These are phyloP conservation scores for Exsudoporus frostii DNA, from an alignment of 768 basidiomycete genomes.

Conservation along the genomic window DNA sequence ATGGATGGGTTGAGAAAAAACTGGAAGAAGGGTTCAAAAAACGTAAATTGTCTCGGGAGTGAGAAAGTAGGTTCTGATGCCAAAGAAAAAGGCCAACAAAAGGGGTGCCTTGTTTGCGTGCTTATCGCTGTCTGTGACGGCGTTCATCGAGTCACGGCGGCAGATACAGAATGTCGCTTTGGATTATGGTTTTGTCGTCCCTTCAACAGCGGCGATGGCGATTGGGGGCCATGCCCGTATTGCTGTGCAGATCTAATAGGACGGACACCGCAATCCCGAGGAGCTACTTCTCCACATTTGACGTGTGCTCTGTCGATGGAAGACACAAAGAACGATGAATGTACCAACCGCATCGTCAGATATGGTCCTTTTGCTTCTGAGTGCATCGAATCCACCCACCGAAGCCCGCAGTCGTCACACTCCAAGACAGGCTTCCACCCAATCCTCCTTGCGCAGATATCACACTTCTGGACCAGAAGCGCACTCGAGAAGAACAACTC, in stretches of 20 bases:
- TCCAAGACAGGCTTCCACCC: slow-evolving; percentile 84
- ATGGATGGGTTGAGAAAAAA: background rate
- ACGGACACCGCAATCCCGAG: slow-evolving; percentile 72
- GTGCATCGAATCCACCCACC: slow-evolving; percentile 38
- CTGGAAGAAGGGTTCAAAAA: background rate
- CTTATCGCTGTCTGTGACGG: slow-evolving; percentile 16
- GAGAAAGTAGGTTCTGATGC: slow-evolving; percentile 2
- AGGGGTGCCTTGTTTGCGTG: slow-evolving; percentile 3
- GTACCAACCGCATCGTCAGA: slow-evolving; percentile 16
- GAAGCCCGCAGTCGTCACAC: slow-evolving; percentile 86
- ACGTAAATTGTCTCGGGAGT: slow-evolving; percentile 10
- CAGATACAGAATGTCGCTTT: slow-evolving; percentile 26
- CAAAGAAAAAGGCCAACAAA: slow-evolving; percentile 4
- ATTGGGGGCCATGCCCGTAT: slow-evolving; percentile 22
- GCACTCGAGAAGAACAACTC: slow-evolving; percentile 77
- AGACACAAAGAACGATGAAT: slow-evolving; percentile 5
- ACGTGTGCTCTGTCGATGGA: slow-evolving; percentile 62
- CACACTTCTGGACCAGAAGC: slow-evolving; percentile 72
- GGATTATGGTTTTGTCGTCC: slow-evolving; percentile 24
- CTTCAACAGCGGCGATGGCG: slow-evolving; percentile 26
- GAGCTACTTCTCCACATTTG: slow-evolving; percentile 83
- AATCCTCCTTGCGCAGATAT: slow-evolving; percentile 75
- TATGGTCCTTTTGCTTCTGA: slow-evolving; percentile 8
- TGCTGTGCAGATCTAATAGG: slow-evolving; percentile 30
- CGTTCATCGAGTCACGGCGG: slow-evolving; percentile 26